Conservation (phyloP, 306 rosid species). For the Herpetospermum pedunculosum region DNA sequence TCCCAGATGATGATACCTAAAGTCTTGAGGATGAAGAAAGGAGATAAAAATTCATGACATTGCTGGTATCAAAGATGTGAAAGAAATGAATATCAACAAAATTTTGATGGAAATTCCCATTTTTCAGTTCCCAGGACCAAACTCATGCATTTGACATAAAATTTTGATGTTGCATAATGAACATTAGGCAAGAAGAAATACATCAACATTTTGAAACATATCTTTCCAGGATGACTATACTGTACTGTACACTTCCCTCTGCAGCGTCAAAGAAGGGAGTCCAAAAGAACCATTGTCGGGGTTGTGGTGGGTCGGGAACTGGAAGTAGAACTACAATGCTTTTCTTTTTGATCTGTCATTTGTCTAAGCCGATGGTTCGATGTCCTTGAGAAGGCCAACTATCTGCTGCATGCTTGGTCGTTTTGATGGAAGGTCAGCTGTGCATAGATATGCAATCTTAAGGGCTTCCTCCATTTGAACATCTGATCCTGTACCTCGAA, state of each 20-base stretch:
- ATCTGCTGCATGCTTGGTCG: constrained; percentile 97
- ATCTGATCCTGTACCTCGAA: constrained; percentile 44
- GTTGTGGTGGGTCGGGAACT: neutral
- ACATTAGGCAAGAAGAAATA: constrained; percentile 1
- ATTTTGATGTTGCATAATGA: neutral
- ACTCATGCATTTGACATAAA: neutral
- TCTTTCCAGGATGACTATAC: constrained; percentile 1
- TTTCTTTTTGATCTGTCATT: constrained; percentile 19
- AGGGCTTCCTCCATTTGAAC: constrained; percentile 86
- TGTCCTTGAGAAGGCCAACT: constrained; percentile 93
- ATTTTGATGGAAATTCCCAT: neutral
- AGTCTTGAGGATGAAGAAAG: neutral
- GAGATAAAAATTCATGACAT: neutral
- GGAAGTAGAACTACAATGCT: neutral
- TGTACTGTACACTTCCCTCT: constrained; percentile 8
- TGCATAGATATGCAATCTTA: constrained; percentile 89
- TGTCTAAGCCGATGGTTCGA: constrained; percentile 42
- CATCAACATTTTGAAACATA: constrained; percentile 1
- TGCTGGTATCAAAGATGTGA: neutral
- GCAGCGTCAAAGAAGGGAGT: constrained; percentile 67
- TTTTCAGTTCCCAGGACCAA: neutral
- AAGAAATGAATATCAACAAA: neutral
- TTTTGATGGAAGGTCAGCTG: constrained; percentile 87
- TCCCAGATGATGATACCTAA: neutral
- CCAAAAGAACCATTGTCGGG: neutral